Evolutionary conservation across 441 rosid species (phyloP), one percentile per base, ranked within the genome.

Genomic region (Erodium moschatum): DNA sequence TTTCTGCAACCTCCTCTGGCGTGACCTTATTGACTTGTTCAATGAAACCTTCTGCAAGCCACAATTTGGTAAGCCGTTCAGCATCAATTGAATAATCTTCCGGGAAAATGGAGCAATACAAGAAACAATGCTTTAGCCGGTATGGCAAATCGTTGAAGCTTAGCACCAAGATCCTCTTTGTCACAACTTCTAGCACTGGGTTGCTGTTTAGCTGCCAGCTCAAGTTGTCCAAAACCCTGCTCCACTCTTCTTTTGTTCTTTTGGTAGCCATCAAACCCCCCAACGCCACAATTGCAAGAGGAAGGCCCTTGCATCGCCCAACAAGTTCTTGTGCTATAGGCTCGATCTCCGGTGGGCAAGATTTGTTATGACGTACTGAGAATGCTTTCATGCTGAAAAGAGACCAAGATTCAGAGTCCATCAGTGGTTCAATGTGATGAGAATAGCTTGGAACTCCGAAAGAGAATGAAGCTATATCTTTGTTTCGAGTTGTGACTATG

Each of bases 321-420:
- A 74, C 64, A 13, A 83, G 56, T 4, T 73, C 74, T 18, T 70
- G 27, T 8, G 82, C 84, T 7, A 71, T 13, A 2, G 48, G 0
- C 63, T 73, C 78, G 2, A 80, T 50, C 64, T 76, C 69, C 27
- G 46, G 6, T 8, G 72, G 74, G 65, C 83, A 54, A 18, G 24
- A 67, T 5, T 58, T 29, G 10, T 72, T 67, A 29, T 11, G 38
- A 48, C 68, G 35, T 12, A 72, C 73, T 0, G 72, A 61, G 67
- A 79, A 81, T 5, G 85, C 82, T 73, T 70, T 77, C 69, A 64
- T 74, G 70, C 79, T 72, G 67, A 81, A 81, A 10, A 83, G 78
- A 12, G 56, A 0, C 81, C 83, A 81, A 35, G 82, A 75, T 31
- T 79, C 84, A 0, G 65, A 40, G 11, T 64, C 60, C 50, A 40